Evolutionary conservation across 495 filamentous ascomycete genomes (phyloP).

Genomic region (Penicillium longicatenatum): DNA sequence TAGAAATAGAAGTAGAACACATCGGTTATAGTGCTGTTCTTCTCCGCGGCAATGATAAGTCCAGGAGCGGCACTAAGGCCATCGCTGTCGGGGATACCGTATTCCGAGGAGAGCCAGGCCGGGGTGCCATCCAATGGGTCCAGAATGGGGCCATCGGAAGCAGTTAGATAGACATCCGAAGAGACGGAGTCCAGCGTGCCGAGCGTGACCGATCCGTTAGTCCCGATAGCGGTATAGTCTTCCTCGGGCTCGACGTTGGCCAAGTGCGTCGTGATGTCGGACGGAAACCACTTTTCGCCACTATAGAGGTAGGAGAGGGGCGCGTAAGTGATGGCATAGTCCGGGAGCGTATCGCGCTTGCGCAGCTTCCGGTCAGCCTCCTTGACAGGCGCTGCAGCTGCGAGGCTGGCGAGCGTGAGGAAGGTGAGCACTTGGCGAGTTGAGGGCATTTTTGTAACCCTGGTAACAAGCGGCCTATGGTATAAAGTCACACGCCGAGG

Average conservation of each 20-base stretch:
- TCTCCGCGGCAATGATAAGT: conserved; percentile 8
- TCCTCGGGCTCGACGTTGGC: conserved; percentile 9
- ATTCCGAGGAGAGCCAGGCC: conserved; percentile 9
- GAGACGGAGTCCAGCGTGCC: not conserved
- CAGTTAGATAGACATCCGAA: conserved; percentile 11
- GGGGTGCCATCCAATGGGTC: conserved; percentile 7
- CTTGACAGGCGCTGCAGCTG: not conserved
- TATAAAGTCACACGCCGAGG: not conserved
- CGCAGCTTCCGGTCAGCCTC: not conserved
- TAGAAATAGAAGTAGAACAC: conserved; percentile 13
- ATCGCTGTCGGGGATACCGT: conserved; percentile 8
- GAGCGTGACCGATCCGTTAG: conserved; percentile 9
- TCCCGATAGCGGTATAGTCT: conserved; percentile 3
- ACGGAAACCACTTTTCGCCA: conserved; percentile 7
- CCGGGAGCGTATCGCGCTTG: conserved; percentile 3
- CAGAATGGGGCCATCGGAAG: conserved; percentile 8
- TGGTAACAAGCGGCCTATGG: not conserved
- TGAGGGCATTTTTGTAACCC: not conserved
- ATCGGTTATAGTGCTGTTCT: conserved; percentile 11
- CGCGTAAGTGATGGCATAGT: conserved; percentile 8
- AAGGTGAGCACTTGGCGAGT: not conserved
- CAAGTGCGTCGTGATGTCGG: conserved; percentile 6
- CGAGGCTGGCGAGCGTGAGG: conserved; percentile 3
- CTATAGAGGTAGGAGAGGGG: conserved; percentile 8
- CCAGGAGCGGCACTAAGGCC: conserved; percentile 6